Base-by-base conservation (phyloP, 2,329 filamentous ascomycete genomes). In the Myrmaecium sp. region DNA sequence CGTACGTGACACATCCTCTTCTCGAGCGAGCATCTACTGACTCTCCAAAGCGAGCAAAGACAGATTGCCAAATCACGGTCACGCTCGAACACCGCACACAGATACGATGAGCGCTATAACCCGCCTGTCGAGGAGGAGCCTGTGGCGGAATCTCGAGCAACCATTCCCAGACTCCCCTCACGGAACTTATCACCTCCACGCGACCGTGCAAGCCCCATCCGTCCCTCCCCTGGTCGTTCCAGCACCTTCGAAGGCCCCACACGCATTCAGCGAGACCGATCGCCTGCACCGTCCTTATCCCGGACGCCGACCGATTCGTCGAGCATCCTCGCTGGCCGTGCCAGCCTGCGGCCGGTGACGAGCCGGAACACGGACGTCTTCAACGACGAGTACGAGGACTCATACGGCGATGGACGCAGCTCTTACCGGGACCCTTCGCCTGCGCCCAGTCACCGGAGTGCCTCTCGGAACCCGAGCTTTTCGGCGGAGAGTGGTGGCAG, bases 31-130 rank as follows among this genome's bases (percentile, higher is more conserved):
- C 13, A n/a, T 26, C n/a, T n/a, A n/a, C n/a, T n/a, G n/a, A 11
- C 11, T 27, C 27, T 28, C 33, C 25, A 21, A 18, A 28, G 15
- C 9, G 14, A 16, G 6, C n/a, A n/a, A n/a, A n/a, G n/a, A n/a
- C n/a, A n/a, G n/a, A n/a, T n/a, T n/a, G n/a, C n/a, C n/a, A 32
- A 6, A 16, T 12, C 6, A 14, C 13, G 70, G 34, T 64, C 69
- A 31, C 63, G 71, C 27, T 70, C 69, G 23, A 72, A 68, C 41
- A 75, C 70, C 8, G 67, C 69, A 13, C 66, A 72, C 43, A 70
- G 69, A 15, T 71, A 69, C 44, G 57, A 55, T 31, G 68, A 74
- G 31, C 64, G 69, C 33, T 67, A 64, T 46, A 62, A 63, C 30
- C 54, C 60, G 5, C 56, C 58, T 29, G 64, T 70, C 38, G 66